Base-by-base conservation (phyloP, 805 yeast genomes). In the Aciculoconidium aculeatum region DNA sequence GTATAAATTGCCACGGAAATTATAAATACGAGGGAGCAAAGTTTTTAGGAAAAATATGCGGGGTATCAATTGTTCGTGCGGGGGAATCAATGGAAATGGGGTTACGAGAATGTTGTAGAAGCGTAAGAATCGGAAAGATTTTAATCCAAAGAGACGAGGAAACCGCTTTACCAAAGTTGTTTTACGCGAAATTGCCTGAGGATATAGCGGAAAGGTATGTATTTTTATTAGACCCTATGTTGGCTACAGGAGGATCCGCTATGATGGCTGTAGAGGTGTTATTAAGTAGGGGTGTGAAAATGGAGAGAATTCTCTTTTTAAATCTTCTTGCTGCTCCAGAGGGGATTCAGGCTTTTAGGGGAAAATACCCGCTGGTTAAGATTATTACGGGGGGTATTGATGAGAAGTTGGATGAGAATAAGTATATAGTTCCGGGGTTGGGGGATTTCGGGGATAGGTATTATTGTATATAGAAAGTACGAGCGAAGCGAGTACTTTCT, bases 81-180 rank as follows among this genome's bases (percentile, higher is more conserved):
- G 99, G 99, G 42, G 99, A 92, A 59, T 81, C 94, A 24, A 92
- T 92, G 99, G 99, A 92, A 60, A 94, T 86, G 69, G 98, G 97
- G 18, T 67, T 92, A 41, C 77, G 99, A 56, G 97, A 90, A 55
- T 90, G 98, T 60, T 87, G 97, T 56, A 74, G 98, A 42, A 81
- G 94, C 7, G 98, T 92, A 21, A 72, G 97, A 51, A 83, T 92
- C 37, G 99, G 99, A 31, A 92, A 92, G 67, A 90, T 92, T 44
- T 68, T 92, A 51, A 92, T 92, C 45, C 99, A 92, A 65, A 75
- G 99, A 60, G 96, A 92, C 51, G 99, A 92, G 61, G 98, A 92
- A 61, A 92, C 97, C 15, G 95, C 96, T 3, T 58, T 72, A 45
- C 96, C 98, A 23, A 84, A 86, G 54, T 65, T 92, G 32, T 92